Percentiles rank a stretch among this genome's conserved stretches.
Evolutionary conservation across 139 green algal species (phyloP).

Genomic region (Chlamydomonas sp.): DNA sequence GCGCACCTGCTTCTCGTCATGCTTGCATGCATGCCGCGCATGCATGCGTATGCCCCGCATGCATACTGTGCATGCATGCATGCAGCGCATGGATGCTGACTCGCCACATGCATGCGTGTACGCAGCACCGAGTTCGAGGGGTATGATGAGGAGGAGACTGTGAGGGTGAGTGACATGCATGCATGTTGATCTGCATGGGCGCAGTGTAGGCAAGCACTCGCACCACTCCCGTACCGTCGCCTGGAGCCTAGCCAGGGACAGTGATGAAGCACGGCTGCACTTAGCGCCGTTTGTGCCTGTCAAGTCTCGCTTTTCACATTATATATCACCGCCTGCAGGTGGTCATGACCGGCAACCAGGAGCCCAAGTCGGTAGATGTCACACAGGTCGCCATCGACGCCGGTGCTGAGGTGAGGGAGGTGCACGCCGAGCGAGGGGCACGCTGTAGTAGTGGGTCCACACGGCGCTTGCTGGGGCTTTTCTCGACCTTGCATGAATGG

Average conservation of each 20-base stretch:
- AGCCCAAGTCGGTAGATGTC: conserved; percentile 74
- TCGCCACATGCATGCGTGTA: not conserved
- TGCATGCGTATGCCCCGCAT: not conserved
- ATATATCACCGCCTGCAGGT: conserved; percentile 38
- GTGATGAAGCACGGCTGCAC: no score
- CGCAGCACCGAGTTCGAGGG: conserved; percentile 85
- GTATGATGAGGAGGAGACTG: conserved; percentile 83
- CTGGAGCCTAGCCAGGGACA: no score
- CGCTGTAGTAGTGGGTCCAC: conserved; percentile 3
- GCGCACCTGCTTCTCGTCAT: no score
- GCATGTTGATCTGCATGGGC: conserved; percentile 1
- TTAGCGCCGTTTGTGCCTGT: no score
- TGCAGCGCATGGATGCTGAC: not conserved
- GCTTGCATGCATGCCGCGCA: no score
- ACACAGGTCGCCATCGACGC: conserved; percentile 73
- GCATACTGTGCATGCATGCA: no score
- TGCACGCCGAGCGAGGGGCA: not conserved
- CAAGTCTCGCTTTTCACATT: no score
- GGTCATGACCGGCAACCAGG: conserved; percentile 87
- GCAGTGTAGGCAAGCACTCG: no score
- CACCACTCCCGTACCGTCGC: no score
- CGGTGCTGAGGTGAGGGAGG: conserved; percentile 21
- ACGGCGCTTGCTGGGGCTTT: no score
- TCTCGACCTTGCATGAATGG: no score
- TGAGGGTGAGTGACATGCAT: conserved; percentile 41